Base-by-base conservation (phyloP, 306 rosid genomes). In the Ammopiptanthus mongolicus region DNA sequence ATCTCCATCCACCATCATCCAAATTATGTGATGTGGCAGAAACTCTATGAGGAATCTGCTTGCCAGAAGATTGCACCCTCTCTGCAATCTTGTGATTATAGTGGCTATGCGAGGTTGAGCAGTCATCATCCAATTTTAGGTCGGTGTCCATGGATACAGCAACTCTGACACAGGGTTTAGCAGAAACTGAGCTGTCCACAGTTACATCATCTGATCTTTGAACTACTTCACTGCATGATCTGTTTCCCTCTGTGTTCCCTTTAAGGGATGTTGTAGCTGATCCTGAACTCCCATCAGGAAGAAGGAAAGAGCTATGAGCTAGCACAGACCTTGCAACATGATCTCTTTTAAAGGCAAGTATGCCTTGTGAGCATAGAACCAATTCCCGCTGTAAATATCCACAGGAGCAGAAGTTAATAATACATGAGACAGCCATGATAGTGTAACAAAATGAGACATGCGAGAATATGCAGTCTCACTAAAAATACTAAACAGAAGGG, bases 241-340 rank as follows among this genome's bases (percentile, higher is more conserved):
- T 86, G 82, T 88, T 85, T 66, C 84, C 97, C 53, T 92, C 99
- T 21, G 93, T 86, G 53, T 86, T 86, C 23, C 88, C 98, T 75
- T 87, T 96, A 31, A 96, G 89, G 63, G 99, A 96, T 29, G 99
- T 96, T 39, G 99, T 96, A 64, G 97, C 99, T 55, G 99, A 96
- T 84, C 92, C 99, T 6, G 96, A 90, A 78, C 99, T 96, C 74
- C 88, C 96, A 65, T 89, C 96, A 4, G 93, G 96, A 78, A 75
- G 90, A 71, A 80, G 36, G 74, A 86, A 88, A 82, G 96, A 87
- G 78, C 86, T 87, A 9, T 55, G 88, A 71, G 70, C 91, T 46
- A 86, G 91, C 62, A 87, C 75, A 9, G 96, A 85, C 42, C 89
- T 90, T 61, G 98, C 87, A 64, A 84, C 90, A 61, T 92, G 90